Evolutionary conservation across 306 rosid genomes (phyloP).

Genomic region (Begonia masoniana): DNA sequence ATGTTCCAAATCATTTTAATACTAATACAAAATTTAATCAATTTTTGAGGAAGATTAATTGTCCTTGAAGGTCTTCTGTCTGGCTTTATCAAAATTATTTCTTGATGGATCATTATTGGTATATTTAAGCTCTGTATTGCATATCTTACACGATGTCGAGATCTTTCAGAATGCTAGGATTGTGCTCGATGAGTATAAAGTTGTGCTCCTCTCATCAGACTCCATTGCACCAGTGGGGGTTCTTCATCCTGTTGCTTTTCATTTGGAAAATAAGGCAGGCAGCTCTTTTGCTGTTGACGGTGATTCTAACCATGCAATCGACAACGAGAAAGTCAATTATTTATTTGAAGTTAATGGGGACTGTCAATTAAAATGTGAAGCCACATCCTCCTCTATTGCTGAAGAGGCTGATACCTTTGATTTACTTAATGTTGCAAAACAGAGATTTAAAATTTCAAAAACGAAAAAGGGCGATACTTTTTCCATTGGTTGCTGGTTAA

Average conservation of each 20-base stretch:
- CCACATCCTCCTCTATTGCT: slow-evolving; percentile 26
- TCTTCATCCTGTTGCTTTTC: slow-evolving; percentile 79
- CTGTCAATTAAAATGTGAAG: slow-evolving; percentile 24
- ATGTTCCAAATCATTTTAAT: no score
- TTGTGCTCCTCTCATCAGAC: slow-evolving; percentile 77
- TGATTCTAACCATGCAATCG: slow-evolving; percentile 19
- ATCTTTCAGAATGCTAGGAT: slow-evolving; percentile 65
- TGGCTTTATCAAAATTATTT: no score
- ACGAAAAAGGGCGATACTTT: slow-evolving; percentile 43
- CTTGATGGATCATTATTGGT: no score
- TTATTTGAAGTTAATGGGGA: slow-evolving; percentile 59
- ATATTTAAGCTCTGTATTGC: not conserved
- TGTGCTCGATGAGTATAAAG: slow-evolving; percentile 63
- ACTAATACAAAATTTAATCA: no score
- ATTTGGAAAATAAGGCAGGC: slow-evolving; percentile 63
- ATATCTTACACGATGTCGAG: slow-evolving; percentile 5
- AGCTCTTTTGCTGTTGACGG: slow-evolving; percentile 15
- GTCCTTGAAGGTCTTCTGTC: no score
- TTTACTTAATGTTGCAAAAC: slow-evolving; percentile 21
- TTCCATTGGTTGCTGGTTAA: slow-evolving; percentile 73
- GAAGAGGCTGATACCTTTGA: slow-evolving; percentile 23
- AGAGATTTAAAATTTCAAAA: slow-evolving; percentile 54
- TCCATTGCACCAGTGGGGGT: slow-evolving; percentile 86
- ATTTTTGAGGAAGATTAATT: no score
- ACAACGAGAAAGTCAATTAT: slow-evolving; percentile 29